phyloP scores from a whole-genome alignment of 495 filamentous ascomycete species.

The Delitschia confertaspora region DNA sequence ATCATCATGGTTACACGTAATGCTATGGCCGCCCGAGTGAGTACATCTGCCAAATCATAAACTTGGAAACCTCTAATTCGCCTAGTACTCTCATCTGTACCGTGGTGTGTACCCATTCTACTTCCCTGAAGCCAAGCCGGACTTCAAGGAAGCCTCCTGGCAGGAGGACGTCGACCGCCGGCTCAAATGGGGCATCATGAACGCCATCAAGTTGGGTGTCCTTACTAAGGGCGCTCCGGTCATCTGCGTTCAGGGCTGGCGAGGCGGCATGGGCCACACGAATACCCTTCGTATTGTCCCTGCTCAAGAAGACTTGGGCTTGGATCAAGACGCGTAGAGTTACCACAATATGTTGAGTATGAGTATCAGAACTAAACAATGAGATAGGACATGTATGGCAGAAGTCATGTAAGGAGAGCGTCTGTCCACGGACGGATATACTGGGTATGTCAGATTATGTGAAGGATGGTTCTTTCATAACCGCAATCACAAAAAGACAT shows the following conservation, averaged over 20 bases:
- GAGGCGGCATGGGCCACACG: constrained; percentile 94
- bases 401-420: too few species aligned
- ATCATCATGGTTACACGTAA: constrained; percentile 98
- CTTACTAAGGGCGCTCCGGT: constrained; percentile 75
- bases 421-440: too few species aligned
- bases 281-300: constrained; percentile 59
- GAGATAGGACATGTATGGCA: too few species aligned
- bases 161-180: constrained; percentile 97
- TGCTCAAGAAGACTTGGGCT: constrained; percentile 35
- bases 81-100: constrained; percentile 80
- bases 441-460: neutral
- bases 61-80: constrained; percentile 5
- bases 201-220: constrained; percentile 76
- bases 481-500: too few species aligned
- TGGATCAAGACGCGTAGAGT: constrained; percentile 31
- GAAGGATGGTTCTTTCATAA: constrained; percentile 3
- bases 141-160: constrained; percentile 83
- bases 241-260: constrained; percentile 95
- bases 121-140: constrained; percentile 85
- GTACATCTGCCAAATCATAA: constrained; percentile 21
- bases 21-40: constrained; percentile 62
- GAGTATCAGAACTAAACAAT: too few species aligned
- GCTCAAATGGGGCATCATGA: constrained; percentile 85
- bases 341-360: too few species aligned
- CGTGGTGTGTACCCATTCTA: constrained; percentile 96